Percentiles rank a stretch among this genome's conserved stretches.
These are phyloP conservation scores for Pyrus hybrid DNA, from an alignment of 331 rosid species.

Conservation along the genomic window DNA sequence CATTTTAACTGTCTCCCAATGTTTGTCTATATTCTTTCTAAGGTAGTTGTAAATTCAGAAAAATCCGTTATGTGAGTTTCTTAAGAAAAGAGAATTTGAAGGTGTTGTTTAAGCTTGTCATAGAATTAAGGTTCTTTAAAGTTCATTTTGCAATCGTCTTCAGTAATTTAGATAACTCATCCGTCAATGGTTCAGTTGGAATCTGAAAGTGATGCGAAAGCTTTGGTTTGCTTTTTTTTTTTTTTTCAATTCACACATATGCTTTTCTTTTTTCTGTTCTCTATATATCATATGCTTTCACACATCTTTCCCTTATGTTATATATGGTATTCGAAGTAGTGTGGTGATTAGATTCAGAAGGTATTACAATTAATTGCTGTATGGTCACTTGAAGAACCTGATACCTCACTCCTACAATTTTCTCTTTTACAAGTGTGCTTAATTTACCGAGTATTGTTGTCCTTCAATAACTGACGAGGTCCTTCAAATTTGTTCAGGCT, in stretches of 20 bases:
- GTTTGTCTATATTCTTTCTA: neutral
- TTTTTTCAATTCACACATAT: neutral
- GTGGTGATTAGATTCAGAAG: conserved; percentile 34
- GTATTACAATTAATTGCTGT: conserved; percentile 28
- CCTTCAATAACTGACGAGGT: neutral
- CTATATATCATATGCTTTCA: neutral
- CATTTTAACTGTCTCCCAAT: neutral
- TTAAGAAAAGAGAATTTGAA: neutral
- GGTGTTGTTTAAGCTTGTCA: neutral
- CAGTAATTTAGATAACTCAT: neutral
- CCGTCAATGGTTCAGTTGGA: neutral
- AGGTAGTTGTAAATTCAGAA: neutral
- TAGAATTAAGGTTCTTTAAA: neutral
- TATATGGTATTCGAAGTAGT: neutral
- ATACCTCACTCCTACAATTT: neutral
- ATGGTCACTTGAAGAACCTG: conserved; percentile 2
- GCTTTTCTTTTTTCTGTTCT: neutral
- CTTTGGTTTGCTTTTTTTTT: neutral
- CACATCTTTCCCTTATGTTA: neutral
- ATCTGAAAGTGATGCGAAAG: neutral
- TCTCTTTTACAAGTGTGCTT: neutral
- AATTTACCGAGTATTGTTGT: neutral
- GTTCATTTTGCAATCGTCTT: neutral
- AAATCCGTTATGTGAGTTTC: neutral
- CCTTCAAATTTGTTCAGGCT: conserved; percentile 38